These are phyloP conservation scores for Diddensiella transvaalensis DNA, from an alignment of 805 yeast genomes.

Conservation along the genomic window DNA sequence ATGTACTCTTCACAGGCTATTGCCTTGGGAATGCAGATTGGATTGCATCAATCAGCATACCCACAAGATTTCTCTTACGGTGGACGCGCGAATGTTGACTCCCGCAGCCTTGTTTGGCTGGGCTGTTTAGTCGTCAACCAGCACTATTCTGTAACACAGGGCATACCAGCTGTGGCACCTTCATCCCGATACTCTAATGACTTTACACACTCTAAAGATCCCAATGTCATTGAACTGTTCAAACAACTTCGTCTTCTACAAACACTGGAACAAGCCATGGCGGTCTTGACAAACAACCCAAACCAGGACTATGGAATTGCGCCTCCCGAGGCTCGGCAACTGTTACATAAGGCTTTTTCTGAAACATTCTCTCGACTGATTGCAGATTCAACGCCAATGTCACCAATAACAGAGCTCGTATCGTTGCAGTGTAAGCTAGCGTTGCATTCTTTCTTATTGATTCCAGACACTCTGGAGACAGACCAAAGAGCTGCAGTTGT, in stretches of 20 bases:
- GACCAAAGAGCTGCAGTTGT: slow-evolving; percentile 13
- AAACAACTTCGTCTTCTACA: slow-evolving; percentile 12
- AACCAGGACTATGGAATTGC: slow-evolving; percentile 16
- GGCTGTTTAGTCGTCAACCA: slow-evolving; percentile 13
- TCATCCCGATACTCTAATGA: background rate
- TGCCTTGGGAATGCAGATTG: slow-evolving; percentile 11
- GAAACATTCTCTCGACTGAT: slow-evolving; percentile 10
- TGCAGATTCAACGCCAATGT: slow-evolving; percentile 10
- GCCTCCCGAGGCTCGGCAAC: slow-evolving; percentile 10
- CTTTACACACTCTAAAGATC: background rate
- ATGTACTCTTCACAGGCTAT: slow-evolving; percentile 11
- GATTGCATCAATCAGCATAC: slow-evolving; percentile 15
- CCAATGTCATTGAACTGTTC: slow-evolving; percentile 5
- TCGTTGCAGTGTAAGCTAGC: slow-evolving; percentile 13
- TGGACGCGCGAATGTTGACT: background rate
- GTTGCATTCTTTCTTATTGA: slow-evolving; percentile 16
- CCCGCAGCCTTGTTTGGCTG: background rate
- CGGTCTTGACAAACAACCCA: slow-evolving; percentile 13
- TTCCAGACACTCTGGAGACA: slow-evolving; percentile 11
- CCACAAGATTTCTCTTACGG: slow-evolving; percentile 13
- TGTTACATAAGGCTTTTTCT: slow-evolving; percentile 9
- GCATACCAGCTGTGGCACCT: slow-evolving; percentile 8
- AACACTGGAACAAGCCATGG: slow-evolving; percentile 3
- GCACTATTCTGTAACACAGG: slow-evolving; percentile 2
- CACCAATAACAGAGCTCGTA: slow-evolving; percentile 12